Base-by-base conservation (phyloP, 306 rosid species). In the Fragaria vesca region DNA sequence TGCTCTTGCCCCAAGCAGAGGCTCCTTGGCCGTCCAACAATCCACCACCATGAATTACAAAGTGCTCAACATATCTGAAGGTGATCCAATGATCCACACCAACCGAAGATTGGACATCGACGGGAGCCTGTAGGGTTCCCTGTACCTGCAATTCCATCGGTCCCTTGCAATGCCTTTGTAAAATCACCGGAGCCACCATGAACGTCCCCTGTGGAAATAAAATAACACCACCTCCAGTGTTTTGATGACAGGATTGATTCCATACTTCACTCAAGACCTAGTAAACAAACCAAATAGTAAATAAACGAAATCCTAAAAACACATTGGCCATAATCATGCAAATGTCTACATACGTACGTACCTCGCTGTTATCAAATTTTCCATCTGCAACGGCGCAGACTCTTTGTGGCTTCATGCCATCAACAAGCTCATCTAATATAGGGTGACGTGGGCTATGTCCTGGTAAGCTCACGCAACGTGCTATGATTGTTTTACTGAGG, bases 111-210 rank as follows among this genome's bases (percentile, higher is more conserved):
- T 17, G n/a, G 17, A 5, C 7, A 12, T 71, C 75, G 1, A 73
- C 12, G 13, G 70, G 42, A 66, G 78, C 81, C 21, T 15, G 15
- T 8, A 81, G 70, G 21, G 24, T 18, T 18, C 84, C 84, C 2
- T 46, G 57, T 15, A 81, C 8, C 4, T 12, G 46, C 8, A 76
- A 36, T 24, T 5, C 9, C 3, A 77, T 36, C 1, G 9, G 32
- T 36, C 79, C 76, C 8, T 67, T 72, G 66, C 85, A 81, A 26
- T 77, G 85, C 12, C 85, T 81, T 63, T n/a, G 18, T 21, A 81
- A 50, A 48, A 11, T 13, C 21, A 57, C 15, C 12, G 85, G 81
- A 32, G 42, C 17, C 58, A 71, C 21, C 61, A 81, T 38, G 67
- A 48, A 81, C 34, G 20, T 66, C 20, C 81, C 81, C 6, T 7